Percentiles rank a stretch among this genome's conserved stretches.
phyloP scores from a whole-genome alignment of 768 basidiomycete genomes.

The Lentinus tigrinus region DNA sequence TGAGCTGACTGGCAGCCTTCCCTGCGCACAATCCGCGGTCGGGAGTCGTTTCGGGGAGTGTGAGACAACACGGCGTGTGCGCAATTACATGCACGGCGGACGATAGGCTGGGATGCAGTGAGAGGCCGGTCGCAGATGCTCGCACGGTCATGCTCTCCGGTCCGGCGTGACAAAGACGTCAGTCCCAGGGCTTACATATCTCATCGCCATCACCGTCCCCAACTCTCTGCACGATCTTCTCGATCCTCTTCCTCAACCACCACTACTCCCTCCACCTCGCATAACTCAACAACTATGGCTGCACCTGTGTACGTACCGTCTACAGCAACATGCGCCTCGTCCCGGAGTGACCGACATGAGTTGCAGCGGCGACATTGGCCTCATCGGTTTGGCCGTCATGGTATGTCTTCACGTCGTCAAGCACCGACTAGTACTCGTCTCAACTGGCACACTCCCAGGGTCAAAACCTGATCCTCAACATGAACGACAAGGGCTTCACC shows the following conservation, averaged over 20 bases:
- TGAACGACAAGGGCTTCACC: conserved; percentile 99
- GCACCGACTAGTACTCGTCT: conserved; percentile 12
- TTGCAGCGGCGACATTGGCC: conserved; percentile 90
- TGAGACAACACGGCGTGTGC: neutral
- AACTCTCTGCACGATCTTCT: conserved; percentile 8
- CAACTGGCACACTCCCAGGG: conserved; percentile 48
- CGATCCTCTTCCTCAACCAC: conserved; percentile 25
- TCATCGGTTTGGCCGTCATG: conserved; percentile 99
- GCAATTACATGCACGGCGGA: neutral
- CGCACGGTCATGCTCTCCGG: conserved; percentile 23
- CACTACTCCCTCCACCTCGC: conserved; percentile 30
- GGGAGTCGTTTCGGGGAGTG: neutral
- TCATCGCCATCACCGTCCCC: conserved; percentile 30
- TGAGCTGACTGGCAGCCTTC: conserved; percentile 27
- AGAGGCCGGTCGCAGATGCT: conserved; percentile 13
- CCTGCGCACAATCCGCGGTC: conserved; percentile 19
- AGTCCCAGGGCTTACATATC: conserved; percentile 23
- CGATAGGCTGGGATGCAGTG: neutral
- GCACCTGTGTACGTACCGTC: conserved; percentile 47
- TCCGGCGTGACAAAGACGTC: conserved; percentile 28
- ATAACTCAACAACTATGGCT: conserved; percentile 40
- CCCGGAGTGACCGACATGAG: conserved; percentile 21
- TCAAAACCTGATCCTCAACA: conserved; percentile 96
- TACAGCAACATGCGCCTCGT: neutral
- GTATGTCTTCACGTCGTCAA: conserved; percentile 42